Conservation (phyloP, 163 green algal genomes). For the Coccomyxa subellipsoidea region DNA sequence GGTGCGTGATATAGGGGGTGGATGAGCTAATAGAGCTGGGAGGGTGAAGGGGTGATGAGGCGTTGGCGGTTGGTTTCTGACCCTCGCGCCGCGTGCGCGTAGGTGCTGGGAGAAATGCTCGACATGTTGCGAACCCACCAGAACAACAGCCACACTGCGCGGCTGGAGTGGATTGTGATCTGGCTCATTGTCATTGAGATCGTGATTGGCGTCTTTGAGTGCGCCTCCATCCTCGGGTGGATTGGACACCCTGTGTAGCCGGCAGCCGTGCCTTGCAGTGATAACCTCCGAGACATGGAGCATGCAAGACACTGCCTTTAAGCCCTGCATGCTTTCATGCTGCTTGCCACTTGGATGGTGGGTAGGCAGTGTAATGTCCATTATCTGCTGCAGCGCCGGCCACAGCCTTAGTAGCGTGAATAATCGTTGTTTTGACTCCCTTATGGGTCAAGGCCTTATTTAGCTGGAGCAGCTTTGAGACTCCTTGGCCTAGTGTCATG, state of each 20-base stretch:
- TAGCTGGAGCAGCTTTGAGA: neutral
- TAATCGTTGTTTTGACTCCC: neutral
- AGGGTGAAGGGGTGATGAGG: neutral
- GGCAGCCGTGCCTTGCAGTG: neutral
- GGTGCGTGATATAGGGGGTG: neutral
- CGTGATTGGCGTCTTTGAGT: slow-evolving; percentile 73
- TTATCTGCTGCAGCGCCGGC: no score
- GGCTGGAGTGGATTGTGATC: slow-evolving; percentile 83
- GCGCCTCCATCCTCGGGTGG: slow-evolving; percentile 50
- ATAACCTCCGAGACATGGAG: no score
- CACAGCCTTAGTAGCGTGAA: slow-evolving; percentile 3
- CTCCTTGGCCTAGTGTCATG: neutral
- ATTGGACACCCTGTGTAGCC: slow-evolving; percentile 18
- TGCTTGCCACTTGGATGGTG: no score
- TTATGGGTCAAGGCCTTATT: neutral
- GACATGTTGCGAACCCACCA: slow-evolving; percentile 76
- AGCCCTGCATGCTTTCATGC: no score
- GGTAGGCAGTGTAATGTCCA: no score
- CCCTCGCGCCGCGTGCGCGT: slow-evolving; percentile 2
- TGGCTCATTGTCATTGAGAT: slow-evolving; percentile 73
- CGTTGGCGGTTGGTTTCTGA: neutral
- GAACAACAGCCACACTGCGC: slow-evolving; percentile 73
- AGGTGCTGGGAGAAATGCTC: slow-evolving; percentile 81
- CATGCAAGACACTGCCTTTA: no score
- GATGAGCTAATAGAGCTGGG: neutral